Percentiles rank a stretch among this genome's conserved stretches.
Conservation (phyloP, 192 early-diverging fungal genomes). For the Coemansia sp. region DNA sequence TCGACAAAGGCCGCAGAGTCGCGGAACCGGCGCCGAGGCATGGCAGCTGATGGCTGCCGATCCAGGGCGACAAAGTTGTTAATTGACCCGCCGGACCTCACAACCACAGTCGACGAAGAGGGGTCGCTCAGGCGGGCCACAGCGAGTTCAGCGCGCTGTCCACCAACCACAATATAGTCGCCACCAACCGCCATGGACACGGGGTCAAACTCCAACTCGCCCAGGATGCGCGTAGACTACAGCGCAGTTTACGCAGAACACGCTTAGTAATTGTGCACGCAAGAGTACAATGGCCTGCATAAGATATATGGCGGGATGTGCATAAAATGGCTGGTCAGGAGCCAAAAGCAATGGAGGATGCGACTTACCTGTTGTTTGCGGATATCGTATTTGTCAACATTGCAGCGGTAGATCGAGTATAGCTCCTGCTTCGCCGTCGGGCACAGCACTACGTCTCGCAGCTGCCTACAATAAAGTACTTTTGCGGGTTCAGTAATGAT, state of each 20-base stretch:
- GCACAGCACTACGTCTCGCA: constrained; percentile 85
- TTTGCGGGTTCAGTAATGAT: background rate
- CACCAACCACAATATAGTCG: constrained; percentile 88
- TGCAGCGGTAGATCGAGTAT: constrained; percentile 64
- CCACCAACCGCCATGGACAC: constrained; percentile 72
- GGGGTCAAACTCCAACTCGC: constrained; percentile 75
- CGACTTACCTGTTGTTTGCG: constrained; percentile 43
- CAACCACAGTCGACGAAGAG: constrained; percentile 13
- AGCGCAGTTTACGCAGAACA: background rate
- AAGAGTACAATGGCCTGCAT: constrained; percentile 6
- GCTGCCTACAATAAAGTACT: constrained; percentile 65
- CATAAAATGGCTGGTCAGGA: background rate
- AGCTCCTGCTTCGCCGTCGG: constrained; percentile 71
- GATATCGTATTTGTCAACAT: constrained; percentile 57
- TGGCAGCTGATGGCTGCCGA: constrained; percentile 12
- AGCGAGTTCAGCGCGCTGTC: constrained; percentile 79
- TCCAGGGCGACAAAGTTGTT: constrained; percentile 53
- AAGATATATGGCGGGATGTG: background rate
- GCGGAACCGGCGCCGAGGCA: constrained; percentile 36
- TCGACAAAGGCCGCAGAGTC: constrained; percentile 56
- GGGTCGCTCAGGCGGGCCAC: constrained; percentile 61
- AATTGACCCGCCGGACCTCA: constrained; percentile 39
- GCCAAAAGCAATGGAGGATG: background rate
- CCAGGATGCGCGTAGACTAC: constrained; percentile 60
- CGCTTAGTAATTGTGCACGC: background rate